Percentiles rank a stretch among this genome's conserved stretches.
Conservation (phyloP, 371 early-diverging fungal genomes). For the Umbelopsis sp. region DNA sequence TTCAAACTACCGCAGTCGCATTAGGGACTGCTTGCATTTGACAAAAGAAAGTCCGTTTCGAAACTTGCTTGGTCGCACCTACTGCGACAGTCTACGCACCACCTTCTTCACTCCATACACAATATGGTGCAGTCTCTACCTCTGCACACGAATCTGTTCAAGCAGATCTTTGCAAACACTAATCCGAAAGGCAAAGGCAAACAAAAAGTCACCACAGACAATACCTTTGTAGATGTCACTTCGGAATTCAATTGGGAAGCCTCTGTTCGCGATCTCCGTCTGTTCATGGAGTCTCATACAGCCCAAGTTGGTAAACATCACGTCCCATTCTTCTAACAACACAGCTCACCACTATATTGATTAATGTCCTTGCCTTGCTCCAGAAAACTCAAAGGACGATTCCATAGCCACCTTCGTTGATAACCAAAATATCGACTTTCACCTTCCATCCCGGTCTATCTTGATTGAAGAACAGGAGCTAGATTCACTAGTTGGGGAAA, state of each 20-base stretch:
- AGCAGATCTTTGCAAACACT: conserved; percentile 1
- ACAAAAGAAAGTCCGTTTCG: not conserved
- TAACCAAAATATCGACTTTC: conserved; percentile 8
- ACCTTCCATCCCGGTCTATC: not conserved
- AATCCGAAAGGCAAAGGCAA: conserved; percentile 17
- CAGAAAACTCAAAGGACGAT: not conserved
- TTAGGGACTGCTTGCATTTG: not conserved
- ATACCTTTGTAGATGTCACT: not conserved
- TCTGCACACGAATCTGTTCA: conserved; percentile 4
- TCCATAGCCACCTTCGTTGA: not conserved
- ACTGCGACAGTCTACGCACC: conserved; percentile 5
- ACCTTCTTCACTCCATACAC: not conserved
- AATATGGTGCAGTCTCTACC: not conserved
- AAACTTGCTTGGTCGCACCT: not conserved
- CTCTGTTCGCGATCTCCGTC: not conserved
- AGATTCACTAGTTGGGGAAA: not conserved
- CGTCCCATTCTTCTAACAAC: not conserved
- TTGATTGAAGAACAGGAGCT: conserved; percentile 13
- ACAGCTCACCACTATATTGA: not conserved
- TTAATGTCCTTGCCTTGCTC: not conserved
- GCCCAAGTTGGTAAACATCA: not conserved
- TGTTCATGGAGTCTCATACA: conserved; percentile 10
- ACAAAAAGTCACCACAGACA: not conserved
- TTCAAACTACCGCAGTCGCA: not conserved
- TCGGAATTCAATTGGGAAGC: conserved; percentile 5